These are phyloP conservation scores for Ganoderma resinaceum DNA, from an alignment of 1,284 basidiomycete genomes.

Conservation along the genomic window DNA sequence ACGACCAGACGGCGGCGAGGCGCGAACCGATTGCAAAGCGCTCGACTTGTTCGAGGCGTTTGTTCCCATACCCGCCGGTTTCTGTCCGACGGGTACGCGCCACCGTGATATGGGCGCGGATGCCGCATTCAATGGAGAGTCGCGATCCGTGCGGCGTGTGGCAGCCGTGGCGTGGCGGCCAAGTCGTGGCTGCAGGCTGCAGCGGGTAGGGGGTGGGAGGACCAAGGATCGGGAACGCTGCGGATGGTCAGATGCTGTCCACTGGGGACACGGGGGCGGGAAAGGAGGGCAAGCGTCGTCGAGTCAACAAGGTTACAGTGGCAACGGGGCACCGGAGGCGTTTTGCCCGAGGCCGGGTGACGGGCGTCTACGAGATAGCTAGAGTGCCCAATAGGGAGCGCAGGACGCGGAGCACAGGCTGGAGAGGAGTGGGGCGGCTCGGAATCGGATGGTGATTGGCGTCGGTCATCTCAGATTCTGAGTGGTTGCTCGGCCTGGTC, in stretches of 20 bases:
- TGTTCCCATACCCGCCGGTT: slow-evolving; percentile 26
- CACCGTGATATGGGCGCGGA: not conserved
- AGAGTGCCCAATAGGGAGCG: not conserved
- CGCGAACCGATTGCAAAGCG: not conserved
- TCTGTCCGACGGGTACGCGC: slow-evolving; percentile 13
- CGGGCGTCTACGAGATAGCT: not conserved
- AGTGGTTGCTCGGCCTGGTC: not conserved
- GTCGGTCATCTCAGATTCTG: slow-evolving; percentile 5
- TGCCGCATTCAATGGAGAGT: slow-evolving; percentile 5
- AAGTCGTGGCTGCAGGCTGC: not conserved
- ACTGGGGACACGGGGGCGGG: not conserved
- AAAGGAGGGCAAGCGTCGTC: not conserved
- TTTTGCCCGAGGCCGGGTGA: not conserved
- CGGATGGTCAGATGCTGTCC: not conserved
- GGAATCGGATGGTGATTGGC: slow-evolving; percentile 11
- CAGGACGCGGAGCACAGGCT: slow-evolving; percentile 2
- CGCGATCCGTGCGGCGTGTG: not conserved
- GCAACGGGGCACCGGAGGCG: not conserved
- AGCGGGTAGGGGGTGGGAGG: not conserved
- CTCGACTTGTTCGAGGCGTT: not conserved
- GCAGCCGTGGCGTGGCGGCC: slow-evolving; percentile 3
- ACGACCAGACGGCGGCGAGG: not conserved
- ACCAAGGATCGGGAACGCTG: not conserved
- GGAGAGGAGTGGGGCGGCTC: not conserved
- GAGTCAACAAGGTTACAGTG: no score